A percentile compares a stretch with the other conserved stretches of the same genome.
phyloP scores from a whole-genome alignment of 2,329 filamentous ascomycete species.

The Talaromyces sp. region DNA sequence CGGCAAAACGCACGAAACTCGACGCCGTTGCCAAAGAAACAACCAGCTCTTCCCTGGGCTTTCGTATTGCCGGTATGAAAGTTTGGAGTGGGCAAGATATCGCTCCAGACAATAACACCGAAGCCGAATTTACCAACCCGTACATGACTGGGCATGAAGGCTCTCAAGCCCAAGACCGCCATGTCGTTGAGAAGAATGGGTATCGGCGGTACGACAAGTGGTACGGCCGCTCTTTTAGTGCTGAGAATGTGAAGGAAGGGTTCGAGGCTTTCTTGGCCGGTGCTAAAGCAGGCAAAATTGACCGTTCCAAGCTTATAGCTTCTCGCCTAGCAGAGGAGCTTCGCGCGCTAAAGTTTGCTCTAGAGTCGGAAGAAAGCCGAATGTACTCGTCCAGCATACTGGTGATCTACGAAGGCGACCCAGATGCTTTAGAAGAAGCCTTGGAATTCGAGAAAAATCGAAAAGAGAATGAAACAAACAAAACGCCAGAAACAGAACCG shows the following conservation, averaged over 20 bases:
- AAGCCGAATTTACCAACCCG: conserved; percentile 24
- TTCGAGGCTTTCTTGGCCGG: conserved; percentile 54
- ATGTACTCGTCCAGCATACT: conserved; percentile 64
- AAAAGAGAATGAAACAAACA: conserved; percentile 28
- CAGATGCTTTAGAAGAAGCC: conserved; percentile 47
- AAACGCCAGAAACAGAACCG: conserved; percentile 20
- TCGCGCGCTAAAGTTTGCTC: conserved; percentile 40
- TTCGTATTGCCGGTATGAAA: conserved; percentile 62
- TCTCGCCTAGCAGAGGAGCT: conserved; percentile 38
- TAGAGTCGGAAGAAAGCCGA: conserved; percentile 55
- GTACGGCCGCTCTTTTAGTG: conserved; percentile 57
- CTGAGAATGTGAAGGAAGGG: conserved; percentile 51
- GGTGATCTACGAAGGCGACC: conserved; percentile 62
- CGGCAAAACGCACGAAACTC: conserved; percentile 53
- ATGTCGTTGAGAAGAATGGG: conserved; percentile 43
- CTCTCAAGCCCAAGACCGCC: conserved; percentile 39
- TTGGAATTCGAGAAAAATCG: conserved; percentile 40
- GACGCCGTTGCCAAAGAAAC: conserved; percentile 56
- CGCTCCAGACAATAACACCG: conserved; percentile 19
- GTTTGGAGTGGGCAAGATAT: conserved; percentile 42
- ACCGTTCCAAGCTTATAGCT: conserved; percentile 41
- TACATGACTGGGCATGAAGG: conserved; percentile 39
- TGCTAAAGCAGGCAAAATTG: conserved; percentile 33
- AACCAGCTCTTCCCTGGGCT: conserved; percentile 56
- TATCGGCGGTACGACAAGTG: conserved; percentile 61